Evolutionary conservation across 2,329 filamentous ascomycete species (phyloP).

Genomic region (Arthroderma uncinatum): DNA sequence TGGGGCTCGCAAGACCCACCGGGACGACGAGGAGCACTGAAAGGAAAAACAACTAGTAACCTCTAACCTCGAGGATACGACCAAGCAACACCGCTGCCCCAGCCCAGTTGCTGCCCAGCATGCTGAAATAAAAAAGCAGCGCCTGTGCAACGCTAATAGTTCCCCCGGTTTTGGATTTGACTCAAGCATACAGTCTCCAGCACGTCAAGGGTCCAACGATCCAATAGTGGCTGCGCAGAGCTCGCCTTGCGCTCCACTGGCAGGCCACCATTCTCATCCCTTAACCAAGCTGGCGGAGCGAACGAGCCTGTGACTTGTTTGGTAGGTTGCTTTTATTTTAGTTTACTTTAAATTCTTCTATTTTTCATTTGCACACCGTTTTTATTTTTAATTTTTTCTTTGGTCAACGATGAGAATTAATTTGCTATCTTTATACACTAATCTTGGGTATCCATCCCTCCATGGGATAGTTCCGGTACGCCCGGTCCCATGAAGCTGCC

Average conservation of each 20-base stretch:
- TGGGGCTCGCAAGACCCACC: conserved; percentile 1
- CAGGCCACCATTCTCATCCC: conserved; percentile 5
- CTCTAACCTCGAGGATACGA: neutral
- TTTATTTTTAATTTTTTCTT: conserved; percentile 3
- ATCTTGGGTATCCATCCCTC: conserved; percentile 5
- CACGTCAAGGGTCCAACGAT: neutral
- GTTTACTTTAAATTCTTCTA: neutral
- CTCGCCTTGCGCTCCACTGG: conserved; percentile 1
- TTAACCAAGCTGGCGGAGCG: conserved; percentile 8
- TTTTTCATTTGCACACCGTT: conserved; percentile 6
- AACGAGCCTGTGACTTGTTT: conserved; percentile 6
- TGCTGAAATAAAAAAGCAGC: conserved; percentile 1
- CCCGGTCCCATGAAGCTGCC: conserved; percentile 6
- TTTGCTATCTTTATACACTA: conserved; percentile 1
- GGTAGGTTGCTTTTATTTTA: conserved; percentile 5
- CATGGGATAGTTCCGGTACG: conserved; percentile 8
- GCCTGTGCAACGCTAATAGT: neutral
- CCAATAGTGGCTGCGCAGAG: conserved; percentile 1
- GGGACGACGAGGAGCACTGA: neutral
- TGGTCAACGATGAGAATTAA: conserved; percentile 1
- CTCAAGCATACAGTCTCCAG: conserved; percentile 2
- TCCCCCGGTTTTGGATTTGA: conserved; percentile 1
- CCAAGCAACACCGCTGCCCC: neutral
- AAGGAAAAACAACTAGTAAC: conserved; percentile 2
- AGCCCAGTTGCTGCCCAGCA: neutral